phyloP scores from a whole-genome alignment of 108 stramenopile species.

The Fistulifera solaris region DNA sequence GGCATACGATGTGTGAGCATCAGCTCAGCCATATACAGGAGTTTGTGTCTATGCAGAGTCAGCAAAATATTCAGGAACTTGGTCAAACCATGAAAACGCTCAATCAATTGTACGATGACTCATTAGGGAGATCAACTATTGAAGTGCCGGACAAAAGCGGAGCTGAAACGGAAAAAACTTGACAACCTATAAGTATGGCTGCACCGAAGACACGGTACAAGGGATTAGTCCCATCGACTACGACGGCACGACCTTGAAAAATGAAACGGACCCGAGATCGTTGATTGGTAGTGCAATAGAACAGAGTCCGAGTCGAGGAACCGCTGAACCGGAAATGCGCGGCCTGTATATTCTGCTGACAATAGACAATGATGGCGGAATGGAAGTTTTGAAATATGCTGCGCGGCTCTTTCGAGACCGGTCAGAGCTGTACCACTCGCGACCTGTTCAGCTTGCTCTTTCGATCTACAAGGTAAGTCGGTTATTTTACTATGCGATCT shows the following conservation, averaged over 20 bases:
- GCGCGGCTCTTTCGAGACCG: slow-evolving; percentile 50
- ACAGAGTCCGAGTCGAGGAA: slow-evolving; percentile 38
- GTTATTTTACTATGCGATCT: neutral
- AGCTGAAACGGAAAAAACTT: slow-evolving; percentile 18
- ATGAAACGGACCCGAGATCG: slow-evolving; percentile 22
- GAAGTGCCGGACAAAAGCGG: slow-evolving; percentile 44
- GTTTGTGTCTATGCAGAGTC: slow-evolving; percentile 74
- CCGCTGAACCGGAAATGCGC: slow-evolving; percentile 86
- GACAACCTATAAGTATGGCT: slow-evolving; percentile 41
- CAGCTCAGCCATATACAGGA: slow-evolving; percentile 78
- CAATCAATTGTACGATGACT: slow-evolving; percentile 79
- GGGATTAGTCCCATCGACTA: slow-evolving; percentile 60
- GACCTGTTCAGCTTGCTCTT: slow-evolving; percentile 78
- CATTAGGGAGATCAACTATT: slow-evolving; percentile 45
- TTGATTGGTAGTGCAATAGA: slow-evolving; percentile 49
- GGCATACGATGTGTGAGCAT: slow-evolving; percentile 86
- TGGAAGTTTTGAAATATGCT: slow-evolving; percentile 87
- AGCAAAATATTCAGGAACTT: slow-evolving; percentile 83
- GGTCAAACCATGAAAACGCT: slow-evolving; percentile 85
- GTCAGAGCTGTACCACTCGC: slow-evolving; percentile 65
- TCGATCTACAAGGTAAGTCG: slow-evolving; percentile 63
- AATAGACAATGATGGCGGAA: slow-evolving; percentile 83
- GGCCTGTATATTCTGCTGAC: slow-evolving; percentile 75
- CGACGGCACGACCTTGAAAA: slow-evolving; percentile 53
- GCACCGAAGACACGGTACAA: slow-evolving; percentile 47